Percentiles rank a stretch among this genome's conserved stretches.
Conservation (phyloP, 805 yeast genomes). For the Saturnispora sanitii region DNA sequence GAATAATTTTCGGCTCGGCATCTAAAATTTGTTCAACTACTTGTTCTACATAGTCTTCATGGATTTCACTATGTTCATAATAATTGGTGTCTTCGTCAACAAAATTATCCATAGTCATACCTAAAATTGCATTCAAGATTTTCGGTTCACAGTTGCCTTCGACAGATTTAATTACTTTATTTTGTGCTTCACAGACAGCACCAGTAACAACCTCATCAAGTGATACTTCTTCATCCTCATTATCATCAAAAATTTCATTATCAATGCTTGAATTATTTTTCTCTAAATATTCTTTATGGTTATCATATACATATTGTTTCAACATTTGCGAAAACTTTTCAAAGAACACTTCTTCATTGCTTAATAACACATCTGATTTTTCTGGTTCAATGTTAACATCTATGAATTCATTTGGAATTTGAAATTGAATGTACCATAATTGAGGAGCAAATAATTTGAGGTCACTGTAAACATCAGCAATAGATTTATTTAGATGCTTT, state of each 20-base stretch:
- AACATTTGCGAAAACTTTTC: slow-evolving; percentile 11
- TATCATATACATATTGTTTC: neutral
- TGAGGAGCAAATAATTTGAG: slow-evolving; percentile 23
- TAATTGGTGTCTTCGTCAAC: neutral
- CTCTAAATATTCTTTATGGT: slow-evolving; percentile 8
- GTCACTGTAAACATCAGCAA: slow-evolving; percentile 21
- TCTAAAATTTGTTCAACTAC: too few species aligned
- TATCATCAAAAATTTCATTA: neutral
- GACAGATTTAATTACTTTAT: neutral
- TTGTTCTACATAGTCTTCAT: too few species aligned
- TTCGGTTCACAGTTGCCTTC: too few species aligned
- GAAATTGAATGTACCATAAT: slow-evolving; percentile 29
- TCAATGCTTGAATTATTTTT: slow-evolving; percentile 4
- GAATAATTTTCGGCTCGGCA: too few species aligned
- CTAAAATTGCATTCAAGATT: too few species aligned
- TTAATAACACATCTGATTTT: slow-evolving; percentile 32
- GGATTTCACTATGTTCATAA: too few species aligned
- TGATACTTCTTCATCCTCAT: neutral
- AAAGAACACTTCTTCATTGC: slow-evolving; percentile 17
- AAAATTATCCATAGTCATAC: too few species aligned
- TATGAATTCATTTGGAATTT: slow-evolving; percentile 14
- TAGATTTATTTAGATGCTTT: slow-evolving; percentile 17
- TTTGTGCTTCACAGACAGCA: neutral
- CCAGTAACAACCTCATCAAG: neutral
- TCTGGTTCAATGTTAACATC: slow-evolving; percentile 39